phyloP scores from a whole-genome alignment of 768 basidiomycete genomes.

The Amanita subjunquillea region DNA sequence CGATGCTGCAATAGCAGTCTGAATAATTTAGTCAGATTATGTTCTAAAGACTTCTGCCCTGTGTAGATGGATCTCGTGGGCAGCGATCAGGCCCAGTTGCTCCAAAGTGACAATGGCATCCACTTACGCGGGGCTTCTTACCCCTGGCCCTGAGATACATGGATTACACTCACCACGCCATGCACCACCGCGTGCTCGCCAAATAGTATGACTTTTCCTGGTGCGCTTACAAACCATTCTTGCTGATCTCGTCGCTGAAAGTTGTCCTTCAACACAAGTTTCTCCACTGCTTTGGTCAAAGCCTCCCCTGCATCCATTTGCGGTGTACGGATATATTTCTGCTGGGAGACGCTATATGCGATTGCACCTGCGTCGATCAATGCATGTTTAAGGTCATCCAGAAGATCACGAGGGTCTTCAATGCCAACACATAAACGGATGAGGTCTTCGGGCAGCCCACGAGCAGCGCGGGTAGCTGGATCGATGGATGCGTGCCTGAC shows the following conservation, averaged over 20 bases:
- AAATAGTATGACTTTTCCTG: conserved; percentile 96
- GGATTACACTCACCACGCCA: conserved; percentile 65
- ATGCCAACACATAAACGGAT: conserved; percentile 98
- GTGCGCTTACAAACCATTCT: conserved; percentile 88
- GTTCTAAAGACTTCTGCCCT: background rate
- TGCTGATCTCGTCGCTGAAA: conserved; percentile 19
- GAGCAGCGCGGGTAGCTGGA: conserved; percentile 86
- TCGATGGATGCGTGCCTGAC: conserved; percentile 94
- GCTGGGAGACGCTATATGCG: conserved; percentile 40
- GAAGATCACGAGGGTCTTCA: conserved; percentile 85
- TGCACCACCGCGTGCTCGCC: conserved; percentile 99
- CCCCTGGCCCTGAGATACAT: conserved; percentile 10
- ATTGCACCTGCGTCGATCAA: conserved; percentile 90
- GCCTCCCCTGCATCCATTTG: conserved; percentile 25
- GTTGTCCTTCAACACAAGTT: conserved; percentile 36
- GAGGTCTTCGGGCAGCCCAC: conserved; percentile 96
- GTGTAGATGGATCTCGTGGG: conserved; percentile 5
- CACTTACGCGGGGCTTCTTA: conserved; percentile 1
- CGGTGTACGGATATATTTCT: conserved; percentile 31
- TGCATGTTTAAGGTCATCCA: conserved; percentile 92
- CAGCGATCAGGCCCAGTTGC: conserved; percentile 3
- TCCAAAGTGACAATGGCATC: background rate
- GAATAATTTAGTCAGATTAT: conserved; percentile 9
- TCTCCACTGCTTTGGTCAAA: conserved; percentile 55
- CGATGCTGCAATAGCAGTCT: conserved; percentile 93